Evolutionary conservation across 352 stramenopile species (phyloP).

Genomic region (Phytophthora foliorum): DNA sequence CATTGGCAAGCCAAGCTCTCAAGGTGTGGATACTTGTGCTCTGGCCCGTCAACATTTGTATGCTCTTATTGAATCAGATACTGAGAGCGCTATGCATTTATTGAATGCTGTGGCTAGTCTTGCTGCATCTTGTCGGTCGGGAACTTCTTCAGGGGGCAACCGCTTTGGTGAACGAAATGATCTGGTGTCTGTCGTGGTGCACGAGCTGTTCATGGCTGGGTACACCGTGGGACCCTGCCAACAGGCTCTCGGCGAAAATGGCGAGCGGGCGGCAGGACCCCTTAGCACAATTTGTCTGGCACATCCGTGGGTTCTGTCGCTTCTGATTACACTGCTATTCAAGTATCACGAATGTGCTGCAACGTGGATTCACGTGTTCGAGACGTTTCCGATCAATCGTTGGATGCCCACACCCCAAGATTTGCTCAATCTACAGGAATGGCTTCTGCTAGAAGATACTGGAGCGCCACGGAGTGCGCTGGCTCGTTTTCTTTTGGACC

Average conservation of each 20-base stretch:
- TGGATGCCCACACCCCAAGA: slow-evolving; percentile 78
- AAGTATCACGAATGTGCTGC: slow-evolving; percentile 86
- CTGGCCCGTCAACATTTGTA: slow-evolving; percentile 61
- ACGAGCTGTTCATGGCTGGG: slow-evolving; percentile 74
- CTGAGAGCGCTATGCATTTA: slow-evolving; percentile 74
- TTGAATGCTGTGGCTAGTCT: slow-evolving; percentile 75
- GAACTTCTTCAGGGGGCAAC: neutral
- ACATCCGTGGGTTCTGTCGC: slow-evolving; percentile 70
- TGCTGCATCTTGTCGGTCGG: slow-evolving; percentile 44
- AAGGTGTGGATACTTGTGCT: slow-evolving; percentile 38
- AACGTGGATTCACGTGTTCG: slow-evolving; percentile 87
- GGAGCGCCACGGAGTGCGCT: slow-evolving; percentile 62
- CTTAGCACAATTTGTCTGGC: slow-evolving; percentile 73
- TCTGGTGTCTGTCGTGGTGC: slow-evolving; percentile 63
- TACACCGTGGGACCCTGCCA: slow-evolving; percentile 63
- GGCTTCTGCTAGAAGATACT: slow-evolving; percentile 84
- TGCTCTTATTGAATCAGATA: slow-evolving; percentile 66
- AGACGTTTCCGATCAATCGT: slow-evolving; percentile 88
- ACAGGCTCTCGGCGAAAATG: slow-evolving; percentile 55
- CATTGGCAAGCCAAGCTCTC: slow-evolving; percentile 52
- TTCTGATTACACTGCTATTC: slow-evolving; percentile 68
- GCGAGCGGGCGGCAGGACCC: slow-evolving; percentile 57
- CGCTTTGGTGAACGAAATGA: slow-evolving; percentile 43
- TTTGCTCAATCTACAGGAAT: slow-evolving; percentile 80
- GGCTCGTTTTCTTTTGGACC: slow-evolving; percentile 81